These are phyloP conservation scores for Bruguiera sexangula DNA, from an alignment of 345 rosid species.

Conservation along the genomic window DNA sequence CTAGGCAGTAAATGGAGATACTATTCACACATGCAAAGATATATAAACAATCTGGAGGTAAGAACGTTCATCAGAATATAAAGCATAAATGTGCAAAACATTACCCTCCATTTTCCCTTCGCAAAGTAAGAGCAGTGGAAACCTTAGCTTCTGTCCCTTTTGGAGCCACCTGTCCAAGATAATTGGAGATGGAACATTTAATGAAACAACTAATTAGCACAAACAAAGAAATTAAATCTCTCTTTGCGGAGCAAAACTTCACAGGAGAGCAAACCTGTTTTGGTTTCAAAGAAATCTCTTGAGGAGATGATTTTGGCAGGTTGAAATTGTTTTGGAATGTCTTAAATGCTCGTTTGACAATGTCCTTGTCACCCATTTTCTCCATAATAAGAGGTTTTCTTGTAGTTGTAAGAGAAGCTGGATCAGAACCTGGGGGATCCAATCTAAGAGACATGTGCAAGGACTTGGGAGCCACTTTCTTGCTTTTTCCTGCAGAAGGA, in stretches of 20 bases:
- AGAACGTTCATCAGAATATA: constrained; percentile 14
- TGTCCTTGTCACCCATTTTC: constrained; percentile 92
- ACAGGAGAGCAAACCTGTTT: constrained; percentile 47
- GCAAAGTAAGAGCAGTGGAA: constrained; percentile 35
- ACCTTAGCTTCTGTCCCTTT: constrained; percentile 37
- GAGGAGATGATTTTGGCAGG: constrained; percentile 39
- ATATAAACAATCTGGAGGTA: constrained; percentile 2
- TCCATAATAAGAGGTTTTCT: constrained; percentile 82
- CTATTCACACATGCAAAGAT: constrained; percentile 6
- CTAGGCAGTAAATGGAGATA: background rate
- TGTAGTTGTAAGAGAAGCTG: constrained; percentile 33
- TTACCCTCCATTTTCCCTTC: constrained; percentile 68
- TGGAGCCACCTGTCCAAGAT: constrained; percentile 38
- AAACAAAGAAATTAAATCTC: constrained; percentile 1
- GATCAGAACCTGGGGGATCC: constrained; percentile 42
- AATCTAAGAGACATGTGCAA: constrained; percentile 66
- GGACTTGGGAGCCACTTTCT: constrained; percentile 66
- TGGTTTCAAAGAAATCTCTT: constrained; percentile 37
- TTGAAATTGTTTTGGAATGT: constrained; percentile 59
- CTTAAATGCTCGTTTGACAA: constrained; percentile 78
- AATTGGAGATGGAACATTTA: constrained; percentile 5
- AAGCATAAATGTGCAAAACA: constrained; percentile 11
- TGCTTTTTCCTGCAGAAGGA: constrained; percentile 32
- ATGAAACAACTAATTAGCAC: background rate
- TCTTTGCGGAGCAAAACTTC: constrained; percentile 1